These are phyloP conservation scores for Henckelia pumila DNA, from an alignment of 257 asterid species.

Conservation along the genomic window DNA sequence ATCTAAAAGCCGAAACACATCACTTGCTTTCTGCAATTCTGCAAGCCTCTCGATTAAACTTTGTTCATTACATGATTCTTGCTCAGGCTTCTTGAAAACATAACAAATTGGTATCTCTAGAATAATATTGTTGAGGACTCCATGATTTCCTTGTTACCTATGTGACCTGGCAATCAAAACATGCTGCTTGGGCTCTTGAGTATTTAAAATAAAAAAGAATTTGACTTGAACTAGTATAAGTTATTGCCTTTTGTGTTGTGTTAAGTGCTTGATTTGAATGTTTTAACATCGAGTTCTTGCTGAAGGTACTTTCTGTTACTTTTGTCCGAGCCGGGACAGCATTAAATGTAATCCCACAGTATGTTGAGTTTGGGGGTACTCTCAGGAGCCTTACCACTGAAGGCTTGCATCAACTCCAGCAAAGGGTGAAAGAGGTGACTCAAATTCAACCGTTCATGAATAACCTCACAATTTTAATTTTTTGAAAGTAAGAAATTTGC, in stretches of 20 bases:
- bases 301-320: conserved; percentile 81
- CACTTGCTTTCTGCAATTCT: background rate
- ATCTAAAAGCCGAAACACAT: background rate
- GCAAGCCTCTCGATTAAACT: too few species aligned
- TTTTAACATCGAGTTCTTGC: conserved; percentile 8
- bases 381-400: conserved; percentile 78
- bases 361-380: conserved; percentile 76
- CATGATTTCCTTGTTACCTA: too few species aligned
- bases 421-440: conserved; percentile 75
- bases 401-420: conserved; percentile 64
- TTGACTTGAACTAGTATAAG: too few species aligned
- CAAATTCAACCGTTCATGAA: background rate
- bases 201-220: too few species aligned
- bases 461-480: background rate
- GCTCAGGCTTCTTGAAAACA: too few species aligned
- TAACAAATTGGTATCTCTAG: too few species aligned
- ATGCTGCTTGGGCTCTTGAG: too few species aligned
- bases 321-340: conserved; percentile 71
- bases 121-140: too few species aligned
- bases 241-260: background rate
- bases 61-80: too few species aligned
- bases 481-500: background rate
- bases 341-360: conserved; percentile 51
- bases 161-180: too few species aligned
- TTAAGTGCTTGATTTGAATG: background rate